Evolutionary conservation across 331 rosid genomes (phyloP).

Genomic region (Erythrophleum ivorense): DNA sequence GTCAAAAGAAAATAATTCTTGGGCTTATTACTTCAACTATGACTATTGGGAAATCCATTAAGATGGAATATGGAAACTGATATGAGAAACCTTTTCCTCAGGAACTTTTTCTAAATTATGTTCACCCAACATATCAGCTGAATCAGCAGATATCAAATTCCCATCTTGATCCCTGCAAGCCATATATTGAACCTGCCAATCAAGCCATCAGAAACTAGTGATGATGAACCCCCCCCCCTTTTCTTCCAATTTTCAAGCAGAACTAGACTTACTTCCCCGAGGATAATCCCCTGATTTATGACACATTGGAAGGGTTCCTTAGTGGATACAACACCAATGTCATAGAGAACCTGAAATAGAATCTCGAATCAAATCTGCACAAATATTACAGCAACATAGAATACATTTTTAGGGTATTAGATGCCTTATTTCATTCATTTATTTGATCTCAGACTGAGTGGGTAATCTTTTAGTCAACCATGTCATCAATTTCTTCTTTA

Average conservation of each 20-base stretch:
- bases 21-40: constrained; percentile 19
- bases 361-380: constrained; percentile 26
- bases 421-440: constrained; percentile 24
- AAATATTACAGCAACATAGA: constrained; percentile 35
- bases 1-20: constrained; percentile 25
- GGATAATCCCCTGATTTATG: constrained; percentile 97
- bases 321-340: constrained; percentile 89
- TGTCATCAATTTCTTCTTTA: constrained; percentile 13
- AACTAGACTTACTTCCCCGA: constrained; percentile 80
- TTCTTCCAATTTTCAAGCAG: constrained; percentile 14
- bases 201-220: constrained; percentile 50
- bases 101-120: constrained; percentile 64
- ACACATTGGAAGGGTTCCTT: constrained; percentile 98
- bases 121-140: constrained; percentile 56
- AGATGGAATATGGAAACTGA: constrained; percentile 38
- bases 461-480: constrained; percentile 34
- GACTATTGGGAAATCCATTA: constrained; percentile 25
- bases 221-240: neutral
- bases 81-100: constrained; percentile 70
- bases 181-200: constrained; percentile 87
- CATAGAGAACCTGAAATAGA: constrained; percentile 86
- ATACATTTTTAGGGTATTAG: constrained; percentile 15
- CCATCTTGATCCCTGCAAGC: constrained; percentile 78
- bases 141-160: constrained; percentile 73
- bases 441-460: constrained; percentile 22